phyloP scores from a whole-genome alignment of 1,284 basidiomycete species.

The Puccinia hordei region DNA sequence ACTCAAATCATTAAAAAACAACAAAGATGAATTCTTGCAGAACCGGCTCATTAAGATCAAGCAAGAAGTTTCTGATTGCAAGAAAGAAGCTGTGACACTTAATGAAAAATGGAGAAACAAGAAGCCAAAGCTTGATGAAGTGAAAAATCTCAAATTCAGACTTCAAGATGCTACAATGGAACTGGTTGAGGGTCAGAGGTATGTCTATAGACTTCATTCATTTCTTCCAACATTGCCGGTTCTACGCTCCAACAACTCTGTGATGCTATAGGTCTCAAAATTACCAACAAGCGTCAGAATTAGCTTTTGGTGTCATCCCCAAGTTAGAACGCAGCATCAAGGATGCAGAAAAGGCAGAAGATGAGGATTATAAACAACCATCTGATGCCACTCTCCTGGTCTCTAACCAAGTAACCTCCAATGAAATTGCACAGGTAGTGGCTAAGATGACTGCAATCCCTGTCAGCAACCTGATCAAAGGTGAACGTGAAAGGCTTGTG shows the following conservation, averaged over 20 bases:
- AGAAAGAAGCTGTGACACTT: conserved; percentile 68
- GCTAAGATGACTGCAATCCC: conserved; percentile 90
- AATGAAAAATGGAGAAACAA: conserved; percentile 75
- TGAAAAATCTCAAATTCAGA: conserved; percentile 71
- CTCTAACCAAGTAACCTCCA: conserved; percentile 81
- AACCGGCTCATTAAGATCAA: conserved; percentile 73
- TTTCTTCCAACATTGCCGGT: background rate
- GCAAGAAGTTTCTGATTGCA: conserved; percentile 66
- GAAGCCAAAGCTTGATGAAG: conserved; percentile 71
- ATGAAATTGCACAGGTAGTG: conserved; percentile 79
- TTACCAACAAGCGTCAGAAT: conserved; percentile 69
- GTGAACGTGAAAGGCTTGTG: conserved; percentile 85
- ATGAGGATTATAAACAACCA: conserved; percentile 64
- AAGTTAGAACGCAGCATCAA: conserved; percentile 71
- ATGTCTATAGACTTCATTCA: conserved; percentile 55
- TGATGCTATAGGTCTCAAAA: conserved; percentile 33
- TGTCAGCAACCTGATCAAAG: conserved; percentile 81
- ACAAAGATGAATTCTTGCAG: conserved; percentile 76
- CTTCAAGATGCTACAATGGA: conserved; percentile 63
- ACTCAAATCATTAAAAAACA: conserved; percentile 82
- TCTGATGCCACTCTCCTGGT: conserved; percentile 64
- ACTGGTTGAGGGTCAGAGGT: conserved; percentile 81
- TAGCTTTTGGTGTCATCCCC: conserved; percentile 82
- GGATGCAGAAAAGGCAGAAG: conserved; percentile 66
- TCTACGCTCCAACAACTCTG: background rate